Evolutionary conservation across 2,329 filamentous ascomycete species (phyloP).

Genomic region (Oidium heveae): DNA sequence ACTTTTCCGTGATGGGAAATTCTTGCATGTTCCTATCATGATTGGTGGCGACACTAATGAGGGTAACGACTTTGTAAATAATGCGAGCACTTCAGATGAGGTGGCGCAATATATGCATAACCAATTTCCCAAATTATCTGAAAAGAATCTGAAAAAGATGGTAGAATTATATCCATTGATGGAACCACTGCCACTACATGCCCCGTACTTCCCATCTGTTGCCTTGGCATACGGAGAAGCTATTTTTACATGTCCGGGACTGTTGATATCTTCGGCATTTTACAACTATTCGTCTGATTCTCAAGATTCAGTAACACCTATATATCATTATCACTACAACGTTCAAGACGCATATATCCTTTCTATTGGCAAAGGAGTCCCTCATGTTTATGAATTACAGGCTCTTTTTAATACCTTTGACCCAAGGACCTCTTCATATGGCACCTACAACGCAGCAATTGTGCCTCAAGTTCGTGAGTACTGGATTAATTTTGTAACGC

Average conservation of each 20-base stretch:
- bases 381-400: no score
- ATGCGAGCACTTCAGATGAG: neutral
- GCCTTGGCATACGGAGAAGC: neutral
- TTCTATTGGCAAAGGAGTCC: no score
- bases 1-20: neutral
- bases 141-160: conserved; percentile 1
- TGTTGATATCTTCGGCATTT: neutral
- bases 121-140: conserved; percentile 1
- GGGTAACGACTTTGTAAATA: neutral
- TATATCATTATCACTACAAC: neutral
- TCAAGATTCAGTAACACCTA: neutral
- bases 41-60: conserved; percentile 2
- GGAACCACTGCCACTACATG: conserved; percentile 25
- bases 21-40: conserved; percentile 1
- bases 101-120: neutral
- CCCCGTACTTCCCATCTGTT: conserved; percentile 22
- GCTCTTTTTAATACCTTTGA: no score
- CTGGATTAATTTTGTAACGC: conserved; percentile 8
- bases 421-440: no score
- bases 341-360: no score
- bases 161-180: conserved; percentile 15
- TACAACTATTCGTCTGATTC: neutral
- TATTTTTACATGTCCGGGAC: conserved; percentile 1
- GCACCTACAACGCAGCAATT: no score
- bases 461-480: conserved; percentile 6